These are phyloP conservation scores for Coemansia sp. DNA, from an alignment of 192 early-diverging fungal species.

Conservation along the genomic window DNA sequence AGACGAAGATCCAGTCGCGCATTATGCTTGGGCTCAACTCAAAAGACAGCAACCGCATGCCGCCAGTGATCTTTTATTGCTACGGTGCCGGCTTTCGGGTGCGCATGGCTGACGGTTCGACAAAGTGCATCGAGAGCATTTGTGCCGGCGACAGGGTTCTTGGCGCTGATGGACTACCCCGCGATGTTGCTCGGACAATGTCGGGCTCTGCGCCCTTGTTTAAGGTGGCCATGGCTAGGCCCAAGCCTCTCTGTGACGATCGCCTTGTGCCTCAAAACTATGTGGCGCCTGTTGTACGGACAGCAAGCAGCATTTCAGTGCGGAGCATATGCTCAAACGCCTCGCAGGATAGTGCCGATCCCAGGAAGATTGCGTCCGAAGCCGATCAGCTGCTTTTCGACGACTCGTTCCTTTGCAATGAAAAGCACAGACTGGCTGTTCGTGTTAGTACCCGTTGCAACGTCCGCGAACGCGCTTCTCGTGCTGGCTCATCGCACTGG, in stretches of 20 bases:
- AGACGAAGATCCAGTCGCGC: constrained; percentile 99
- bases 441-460: constrained; percentile 10
- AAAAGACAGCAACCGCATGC: constrained; percentile 98
- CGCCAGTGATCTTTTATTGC: constrained; percentile 87
- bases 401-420: constrained; percentile 47
- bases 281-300: constrained; percentile 31
- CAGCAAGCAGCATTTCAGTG: constrained; percentile 53
- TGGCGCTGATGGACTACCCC: constrained; percentile 40
- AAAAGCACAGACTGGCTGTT: constrained; percentile 46
- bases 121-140: constrained; percentile 33
- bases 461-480: constrained; percentile 21
- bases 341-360: constrained; percentile 2
- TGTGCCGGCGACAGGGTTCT: constrained; percentile 41
- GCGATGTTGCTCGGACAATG: constrained; percentile 40
- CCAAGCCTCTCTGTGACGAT: constrained; percentile 7
- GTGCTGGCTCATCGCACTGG: constrained; percentile 38
- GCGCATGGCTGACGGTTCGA: constrained; percentile 55
- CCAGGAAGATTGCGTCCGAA: neutral
- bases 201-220: constrained; percentile 38
- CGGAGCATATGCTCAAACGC: constrained; percentile 47
- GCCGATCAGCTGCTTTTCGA: constrained; percentile 40
- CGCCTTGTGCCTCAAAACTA: constrained; percentile 23
- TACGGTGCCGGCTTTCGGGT: constrained; percentile 51
- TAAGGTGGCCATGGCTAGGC: constrained; percentile 31
- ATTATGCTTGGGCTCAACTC: constrained; percentile 99